Evolutionary conservation across 495 filamentous ascomycete species (phyloP).

Genomic region (Tuber umbilicatum): DNA sequence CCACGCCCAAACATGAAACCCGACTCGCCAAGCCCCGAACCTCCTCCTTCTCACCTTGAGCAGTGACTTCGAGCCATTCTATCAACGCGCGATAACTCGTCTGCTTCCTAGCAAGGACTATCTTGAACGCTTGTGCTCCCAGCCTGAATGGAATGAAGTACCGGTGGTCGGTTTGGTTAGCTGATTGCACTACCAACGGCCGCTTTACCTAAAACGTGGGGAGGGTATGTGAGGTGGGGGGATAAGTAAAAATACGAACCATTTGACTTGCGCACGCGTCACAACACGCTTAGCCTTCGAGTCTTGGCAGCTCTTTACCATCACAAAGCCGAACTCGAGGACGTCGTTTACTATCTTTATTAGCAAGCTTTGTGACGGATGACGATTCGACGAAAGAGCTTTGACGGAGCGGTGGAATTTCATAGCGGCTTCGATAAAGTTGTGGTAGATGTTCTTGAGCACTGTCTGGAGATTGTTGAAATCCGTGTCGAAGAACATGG

Average conservation of each 20-base stretch:
- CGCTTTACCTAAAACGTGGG: not conserved
- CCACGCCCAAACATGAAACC: conserved; percentile 13
- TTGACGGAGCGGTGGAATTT: conserved; percentile 77
- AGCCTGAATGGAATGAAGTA: conserved; percentile 46
- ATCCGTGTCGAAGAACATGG: conserved; percentile 80
- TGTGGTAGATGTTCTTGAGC: conserved; percentile 64
- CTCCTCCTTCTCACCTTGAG: conserved; percentile 10
- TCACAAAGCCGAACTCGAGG: conserved; percentile 55
- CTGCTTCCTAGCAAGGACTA: conserved; percentile 62
- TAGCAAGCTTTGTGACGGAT: conserved; percentile 9
- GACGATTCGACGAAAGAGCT: conserved; percentile 7
- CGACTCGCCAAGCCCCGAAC: conserved; percentile 13
- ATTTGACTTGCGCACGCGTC: conserved; percentile 57
- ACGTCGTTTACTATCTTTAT: conserved; percentile 61
- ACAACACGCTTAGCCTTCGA: conserved; percentile 40
- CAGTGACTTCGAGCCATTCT: conserved; percentile 50
- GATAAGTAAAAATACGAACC: conserved; percentile 46
- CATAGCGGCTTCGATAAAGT: conserved; percentile 68
- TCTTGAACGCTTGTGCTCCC: conserved; percentile 58
- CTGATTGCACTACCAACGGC: not conserved
- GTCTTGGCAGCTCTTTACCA: conserved; percentile 56
- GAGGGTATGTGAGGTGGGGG: conserved; percentile 1
- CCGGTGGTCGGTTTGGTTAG: not conserved
- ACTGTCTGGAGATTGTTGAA: conserved; percentile 67
- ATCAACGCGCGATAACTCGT: conserved; percentile 56